These are phyloP conservation scores for Nicotiana rustica DNA, from an alignment of 305 asterid genomes.

Conservation along the genomic window DNA sequence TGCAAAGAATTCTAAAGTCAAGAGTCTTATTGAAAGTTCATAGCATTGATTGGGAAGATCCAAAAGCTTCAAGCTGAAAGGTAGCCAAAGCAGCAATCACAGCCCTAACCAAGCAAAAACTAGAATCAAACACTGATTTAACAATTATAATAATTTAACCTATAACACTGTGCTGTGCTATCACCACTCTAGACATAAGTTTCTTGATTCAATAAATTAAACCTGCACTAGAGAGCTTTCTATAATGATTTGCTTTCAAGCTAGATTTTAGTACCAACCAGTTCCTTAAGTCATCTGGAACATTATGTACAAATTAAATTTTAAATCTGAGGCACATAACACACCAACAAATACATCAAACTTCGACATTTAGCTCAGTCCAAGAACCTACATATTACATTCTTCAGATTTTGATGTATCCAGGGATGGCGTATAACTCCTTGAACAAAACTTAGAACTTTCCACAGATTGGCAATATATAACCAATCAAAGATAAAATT, in stretches of 20 bases:
- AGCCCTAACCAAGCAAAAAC: slow-evolving; percentile 64
- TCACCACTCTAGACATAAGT: neutral
- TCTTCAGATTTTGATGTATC: slow-evolving; percentile 1
- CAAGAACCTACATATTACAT: slow-evolving; percentile 21
- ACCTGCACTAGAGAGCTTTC: neutral
- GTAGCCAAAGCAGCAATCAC: slow-evolving; percentile 58
- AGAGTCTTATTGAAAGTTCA: neutral
- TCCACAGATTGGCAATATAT: neutral
- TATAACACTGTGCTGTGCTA: neutral
- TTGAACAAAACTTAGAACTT: neutral
- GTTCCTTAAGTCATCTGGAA: neutral
- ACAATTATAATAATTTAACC: neutral
- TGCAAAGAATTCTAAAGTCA: slow-evolving; percentile 29
- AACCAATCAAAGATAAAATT: neutral
- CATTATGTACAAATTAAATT: neutral
- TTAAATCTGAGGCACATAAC: neutral
- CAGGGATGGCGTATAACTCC: neutral
- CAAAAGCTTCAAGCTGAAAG: slow-evolving; percentile 55
- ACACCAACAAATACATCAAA: neutral
- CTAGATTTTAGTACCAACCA: neutral
- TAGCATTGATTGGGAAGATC: neutral
- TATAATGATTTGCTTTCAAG: neutral
- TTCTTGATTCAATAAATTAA: slow-evolving; percentile 15
- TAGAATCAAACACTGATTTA: slow-evolving; percentile 46
- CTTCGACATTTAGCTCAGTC: neutral